These are phyloP conservation scores for Pyrrhoderma lamaoense DNA, from an alignment of 1,284 basidiomycete genomes.

Conservation along the genomic window DNA sequence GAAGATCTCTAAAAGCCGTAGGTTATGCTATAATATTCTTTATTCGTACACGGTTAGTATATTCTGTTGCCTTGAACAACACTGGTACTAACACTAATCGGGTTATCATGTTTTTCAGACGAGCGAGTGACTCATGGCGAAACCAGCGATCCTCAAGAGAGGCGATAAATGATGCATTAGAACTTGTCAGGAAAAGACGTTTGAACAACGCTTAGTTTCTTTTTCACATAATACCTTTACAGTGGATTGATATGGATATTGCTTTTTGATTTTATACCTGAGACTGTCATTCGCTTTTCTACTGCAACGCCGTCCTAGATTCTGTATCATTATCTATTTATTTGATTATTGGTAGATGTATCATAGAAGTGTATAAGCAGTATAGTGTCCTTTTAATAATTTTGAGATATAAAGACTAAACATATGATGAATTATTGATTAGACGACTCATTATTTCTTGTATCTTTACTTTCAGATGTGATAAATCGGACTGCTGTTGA, in stretches of 20 bases:
- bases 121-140: slow-evolving; percentile 53
- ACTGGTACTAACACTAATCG: background rate
- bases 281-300: background rate
- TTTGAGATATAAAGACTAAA: too few relatives aligned
- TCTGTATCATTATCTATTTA: too few relatives aligned
- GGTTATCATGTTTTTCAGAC: slow-evolving; percentile 32
- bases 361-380: too few relatives aligned
- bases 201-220: slow-evolving; percentile 1
- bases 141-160: slow-evolving; percentile 52
- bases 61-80: slow-evolving; percentile 10
- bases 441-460: too few relatives aligned
- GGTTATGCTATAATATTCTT: slow-evolving; percentile 60
- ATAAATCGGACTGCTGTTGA: slow-evolving; percentile 58
- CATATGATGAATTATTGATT: too few relatives aligned
- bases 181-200: slow-evolving; percentile 52
- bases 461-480: background rate
- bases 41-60: slow-evolving; percentile 55
- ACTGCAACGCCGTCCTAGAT: background rate
- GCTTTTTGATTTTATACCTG: too few relatives aligned
- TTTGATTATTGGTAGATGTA: too few relatives aligned
- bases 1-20: slow-evolving; percentile 49
- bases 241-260: too few relatives aligned
- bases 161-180: slow-evolving; percentile 54
- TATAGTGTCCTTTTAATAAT: too few relatives aligned
- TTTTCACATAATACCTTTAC: background rate